A percentile compares a stretch with the other conserved stretches of the same genome.
These are phyloP conservation scores for Triangularia setosa DNA, from an alignment of 2,329 filamentous ascomycete species.

Conservation along the genomic window DNA sequence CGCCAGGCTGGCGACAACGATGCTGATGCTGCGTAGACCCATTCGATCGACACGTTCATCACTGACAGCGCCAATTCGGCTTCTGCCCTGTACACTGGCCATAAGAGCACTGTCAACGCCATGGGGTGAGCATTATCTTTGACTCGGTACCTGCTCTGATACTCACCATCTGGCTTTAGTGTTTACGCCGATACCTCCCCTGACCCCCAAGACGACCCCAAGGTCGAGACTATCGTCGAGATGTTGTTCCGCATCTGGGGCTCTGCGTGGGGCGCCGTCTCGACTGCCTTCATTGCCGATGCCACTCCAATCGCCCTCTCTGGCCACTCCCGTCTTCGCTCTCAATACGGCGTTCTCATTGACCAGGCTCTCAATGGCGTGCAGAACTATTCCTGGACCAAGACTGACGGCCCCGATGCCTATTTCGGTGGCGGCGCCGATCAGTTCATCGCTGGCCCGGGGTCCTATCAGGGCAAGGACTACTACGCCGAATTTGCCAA, in stretches of 20 bases:
- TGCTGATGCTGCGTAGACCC: conserved; percentile 47
- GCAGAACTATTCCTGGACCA: conserved; percentile 77
- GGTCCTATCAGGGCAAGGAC: conserved; percentile 65
- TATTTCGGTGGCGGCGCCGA: conserved; percentile 81
- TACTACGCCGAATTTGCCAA: conserved; percentile 76
- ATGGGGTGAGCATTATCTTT: conserved; percentile 51
- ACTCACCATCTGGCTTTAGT: conserved; percentile 28
- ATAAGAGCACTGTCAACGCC: conserved; percentile 80
- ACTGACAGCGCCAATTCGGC: conserved; percentile 85
- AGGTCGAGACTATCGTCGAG: conserved; percentile 79
- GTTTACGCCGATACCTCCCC: conserved; percentile 75
- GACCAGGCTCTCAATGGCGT: conserved; percentile 73
- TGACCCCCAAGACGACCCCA: conserved; percentile 74
- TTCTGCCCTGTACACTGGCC: conserved; percentile 74
- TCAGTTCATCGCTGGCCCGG: conserved; percentile 65
- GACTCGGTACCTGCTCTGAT: not conserved
- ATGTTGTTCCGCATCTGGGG: conserved; percentile 66
- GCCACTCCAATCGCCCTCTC: conserved; percentile 75
- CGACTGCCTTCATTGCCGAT: conserved; percentile 77
- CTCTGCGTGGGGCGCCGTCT: conserved; percentile 62
- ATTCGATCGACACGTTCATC: conserved; percentile 80
- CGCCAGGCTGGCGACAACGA: not conserved
- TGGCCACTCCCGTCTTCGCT: conserved; percentile 68
- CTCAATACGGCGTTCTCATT: conserved; percentile 66
- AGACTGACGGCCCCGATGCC: conserved; percentile 70